Evolutionary conservation across 139 green algal species (phyloP).

Genomic region (Tetratostichococcus sp.): DNA sequence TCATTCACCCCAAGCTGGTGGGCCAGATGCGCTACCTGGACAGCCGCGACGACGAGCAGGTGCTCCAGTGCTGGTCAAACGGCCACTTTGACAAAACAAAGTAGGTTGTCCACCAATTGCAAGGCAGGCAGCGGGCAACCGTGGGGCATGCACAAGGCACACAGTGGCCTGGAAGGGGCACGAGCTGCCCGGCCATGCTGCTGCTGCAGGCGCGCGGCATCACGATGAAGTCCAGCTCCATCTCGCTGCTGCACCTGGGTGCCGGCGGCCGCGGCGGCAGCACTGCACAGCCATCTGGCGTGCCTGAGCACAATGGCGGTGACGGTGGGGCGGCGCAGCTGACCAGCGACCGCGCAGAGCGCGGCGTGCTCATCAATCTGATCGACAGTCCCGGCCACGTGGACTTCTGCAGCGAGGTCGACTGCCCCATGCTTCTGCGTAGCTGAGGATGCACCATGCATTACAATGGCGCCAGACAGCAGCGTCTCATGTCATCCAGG

Average conservation of each 20-base stretch:
- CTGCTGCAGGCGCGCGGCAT: slow-evolving; percentile 87
- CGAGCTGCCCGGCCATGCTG: too few species aligned
- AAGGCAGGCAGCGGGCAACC: too few species aligned
- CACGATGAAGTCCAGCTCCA: slow-evolving; percentile 97
- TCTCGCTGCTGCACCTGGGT: slow-evolving; percentile 86
- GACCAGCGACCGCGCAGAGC: not conserved
- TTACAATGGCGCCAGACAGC: too few species aligned
- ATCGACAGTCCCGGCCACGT: slow-evolving; percentile 98
- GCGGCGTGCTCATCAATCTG: slow-evolving; percentile 84
- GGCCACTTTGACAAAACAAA: too few species aligned
- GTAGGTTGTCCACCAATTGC: too few species aligned
- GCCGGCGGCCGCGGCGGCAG: slow-evolving; percentile 25
- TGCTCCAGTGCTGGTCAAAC: not conserved
- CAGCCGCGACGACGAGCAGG: slow-evolving; percentile 89
- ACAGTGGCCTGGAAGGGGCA: too few species aligned
- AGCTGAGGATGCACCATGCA: too few species aligned
- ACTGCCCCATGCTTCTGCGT: too few species aligned
- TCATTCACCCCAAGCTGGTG: slow-evolving; percentile 93
- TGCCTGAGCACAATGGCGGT: not conserved
- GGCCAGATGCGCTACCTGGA: slow-evolving; percentile 85
- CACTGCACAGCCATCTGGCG: not conserved
- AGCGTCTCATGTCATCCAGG: too few species aligned
- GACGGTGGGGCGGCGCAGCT: not conserved
- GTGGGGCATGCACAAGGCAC: too few species aligned
- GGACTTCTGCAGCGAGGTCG: slow-evolving; percentile 93